Evolutionary conservation across 2,329 filamentous ascomycete species (phyloP).

Genomic region (Rhinocladiella similis): DNA sequence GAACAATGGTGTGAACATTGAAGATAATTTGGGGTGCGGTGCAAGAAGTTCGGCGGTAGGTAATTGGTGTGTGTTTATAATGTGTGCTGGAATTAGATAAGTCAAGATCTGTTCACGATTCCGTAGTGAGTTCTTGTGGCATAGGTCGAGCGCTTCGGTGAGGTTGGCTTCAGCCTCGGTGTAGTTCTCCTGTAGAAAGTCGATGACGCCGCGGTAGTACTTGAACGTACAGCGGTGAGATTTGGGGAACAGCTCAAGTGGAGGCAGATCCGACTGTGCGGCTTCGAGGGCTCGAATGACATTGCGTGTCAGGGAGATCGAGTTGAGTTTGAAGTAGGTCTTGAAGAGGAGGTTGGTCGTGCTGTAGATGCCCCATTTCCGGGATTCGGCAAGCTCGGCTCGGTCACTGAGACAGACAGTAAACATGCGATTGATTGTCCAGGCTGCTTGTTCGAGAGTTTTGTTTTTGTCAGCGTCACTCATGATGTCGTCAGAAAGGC

Average conservation of each 20-base stretch:
- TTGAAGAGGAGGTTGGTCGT: conserved; percentile 95
- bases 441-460: conserved; percentile 85
- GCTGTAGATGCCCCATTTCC: conserved; percentile 98
- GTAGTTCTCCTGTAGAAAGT: conserved; percentile 94
- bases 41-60: conserved; percentile 71
- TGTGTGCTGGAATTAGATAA: conserved; percentile 90
- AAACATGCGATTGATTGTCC: conserved; percentile 89
- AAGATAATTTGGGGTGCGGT: conserved; percentile 73
- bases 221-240: conserved; percentile 93
- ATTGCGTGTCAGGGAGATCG: conserved; percentile 84
- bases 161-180: conserved; percentile 77
- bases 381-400: conserved; percentile 69
- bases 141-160: conserved; percentile 77
- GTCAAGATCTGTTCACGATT: conserved; percentile 92
- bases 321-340: conserved; percentile 94
- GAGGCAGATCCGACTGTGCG: conserved; percentile 76
- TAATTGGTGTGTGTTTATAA: conserved; percentile 83
- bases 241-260: conserved; percentile 76
- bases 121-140: conserved; percentile 67
- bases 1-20: conserved; percentile 75
- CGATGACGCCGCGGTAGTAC: conserved; percentile 92
- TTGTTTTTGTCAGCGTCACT: conserved; percentile 74
- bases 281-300: conserved; percentile 81
- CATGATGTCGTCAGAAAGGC: conserved; percentile 79
- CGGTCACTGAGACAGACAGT: conserved; percentile 80